Evolutionary conservation across 2,329 filamentous ascomycete genomes (phyloP).

Genomic region (Cladosporium sp.): DNA sequence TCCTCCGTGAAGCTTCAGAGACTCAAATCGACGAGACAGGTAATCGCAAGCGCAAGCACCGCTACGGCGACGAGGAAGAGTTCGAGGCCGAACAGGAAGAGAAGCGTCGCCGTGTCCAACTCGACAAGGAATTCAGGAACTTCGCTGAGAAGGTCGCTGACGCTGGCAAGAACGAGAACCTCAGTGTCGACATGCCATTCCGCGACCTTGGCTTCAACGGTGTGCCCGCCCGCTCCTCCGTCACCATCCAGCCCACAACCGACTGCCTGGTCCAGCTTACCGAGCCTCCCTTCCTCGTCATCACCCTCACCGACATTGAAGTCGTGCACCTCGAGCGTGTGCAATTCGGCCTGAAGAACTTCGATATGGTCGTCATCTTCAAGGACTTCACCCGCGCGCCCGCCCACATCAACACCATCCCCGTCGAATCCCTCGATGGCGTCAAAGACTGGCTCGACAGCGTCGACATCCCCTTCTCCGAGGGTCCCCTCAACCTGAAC

Average conservation of each 20-base stretch:
- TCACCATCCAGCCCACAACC: slow-evolving; percentile 91
- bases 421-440: slow-evolving; percentile 86
- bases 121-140: slow-evolving; percentile 91
- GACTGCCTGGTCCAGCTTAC: slow-evolving; percentile 96
- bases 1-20: slow-evolving; percentile 95
- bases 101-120: slow-evolving; percentile 79
- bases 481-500: slow-evolving; percentile 95
- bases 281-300: slow-evolving; percentile 92
- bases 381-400: slow-evolving; percentile 92
- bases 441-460: slow-evolving; percentile 98
- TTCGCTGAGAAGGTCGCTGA: slow-evolving; percentile 98
- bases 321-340: slow-evolving; percentile 95
- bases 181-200: slow-evolving; percentile 95
- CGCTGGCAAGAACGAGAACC: slow-evolving; percentile 81
- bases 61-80: slow-evolving; percentile 96
- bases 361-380: slow-evolving; percentile 97
- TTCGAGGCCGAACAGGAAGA: slow-evolving; percentile 99
- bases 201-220: slow-evolving; percentile 95
- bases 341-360: slow-evolving; percentile 94
- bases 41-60: slow-evolving; percentile 94
- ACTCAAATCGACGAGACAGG: slow-evolving; percentile 99
- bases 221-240: slow-evolving; percentile 92
- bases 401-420: slow-evolving; percentile 95
- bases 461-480: slow-evolving; percentile 88
- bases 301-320: slow-evolving; percentile 94